Conservation (phyloP, 2,329 filamentous ascomycete genomes). For the Mariannaea elegans region DNA sequence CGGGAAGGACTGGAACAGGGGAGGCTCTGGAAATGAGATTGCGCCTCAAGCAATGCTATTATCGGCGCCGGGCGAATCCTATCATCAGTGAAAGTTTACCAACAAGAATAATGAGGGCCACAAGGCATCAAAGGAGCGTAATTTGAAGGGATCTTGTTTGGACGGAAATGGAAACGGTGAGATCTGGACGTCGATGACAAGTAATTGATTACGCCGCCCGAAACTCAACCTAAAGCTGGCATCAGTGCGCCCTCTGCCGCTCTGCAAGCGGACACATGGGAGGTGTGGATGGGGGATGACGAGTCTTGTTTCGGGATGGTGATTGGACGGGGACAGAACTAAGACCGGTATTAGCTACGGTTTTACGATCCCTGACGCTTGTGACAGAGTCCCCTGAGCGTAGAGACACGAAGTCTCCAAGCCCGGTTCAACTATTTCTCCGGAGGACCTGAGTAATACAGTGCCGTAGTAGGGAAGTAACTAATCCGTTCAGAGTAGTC, state of each 20-base stretch:
- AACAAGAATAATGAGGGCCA: background rate
- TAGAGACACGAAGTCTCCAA: background rate
- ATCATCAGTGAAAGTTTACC: slow-evolving; percentile 13
- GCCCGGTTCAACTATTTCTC: slow-evolving; percentile 28
- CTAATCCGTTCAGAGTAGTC: too few relatives aligned
- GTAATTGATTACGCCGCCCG: slow-evolving; percentile 17
- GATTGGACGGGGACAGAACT: slow-evolving; percentile 2
- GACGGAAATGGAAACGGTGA: background rate
- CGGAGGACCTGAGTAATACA: slow-evolving; percentile 6
- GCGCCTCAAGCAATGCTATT: slow-evolving; percentile 19
- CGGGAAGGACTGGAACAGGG: background rate
- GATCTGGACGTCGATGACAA: background rate
- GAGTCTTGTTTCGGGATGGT: slow-evolving; percentile 5
- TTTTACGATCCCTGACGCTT: background rate
- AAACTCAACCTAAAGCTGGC: slow-evolving; percentile 24
- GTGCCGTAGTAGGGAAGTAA: too few relatives aligned
- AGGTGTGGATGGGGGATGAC: slow-evolving; percentile 16
- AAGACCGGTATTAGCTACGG: background rate
- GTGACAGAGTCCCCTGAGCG: background rate
- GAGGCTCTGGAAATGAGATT: background rate
- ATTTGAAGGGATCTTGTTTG: slow-evolving; percentile 7
- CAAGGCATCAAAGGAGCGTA: slow-evolving; percentile 16
- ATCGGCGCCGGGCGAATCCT: slow-evolving; percentile 1
- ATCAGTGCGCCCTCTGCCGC: slow-evolving; percentile 6
- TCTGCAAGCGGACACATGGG: slow-evolving; percentile 6